Percentiles rank a stretch among this genome's conserved stretches.
Conservation (phyloP, 202 grass and related monocot genomes). For the Cymbopogon flexuosus region DNA sequence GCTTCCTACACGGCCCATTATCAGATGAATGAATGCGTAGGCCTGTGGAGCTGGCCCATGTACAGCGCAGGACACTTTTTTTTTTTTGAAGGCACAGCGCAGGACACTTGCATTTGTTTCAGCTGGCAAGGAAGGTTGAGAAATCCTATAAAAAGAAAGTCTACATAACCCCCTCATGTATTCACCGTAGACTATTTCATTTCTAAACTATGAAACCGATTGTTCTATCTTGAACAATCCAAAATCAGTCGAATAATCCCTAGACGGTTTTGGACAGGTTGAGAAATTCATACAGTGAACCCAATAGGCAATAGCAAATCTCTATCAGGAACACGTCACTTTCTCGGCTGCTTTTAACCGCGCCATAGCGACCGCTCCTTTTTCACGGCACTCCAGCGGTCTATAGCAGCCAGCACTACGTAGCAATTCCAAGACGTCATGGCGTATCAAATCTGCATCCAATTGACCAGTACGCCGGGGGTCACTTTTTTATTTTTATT, state of each 20-base stretch:
- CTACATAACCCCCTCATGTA: too few relatives aligned
- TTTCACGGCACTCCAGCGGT: not conserved
- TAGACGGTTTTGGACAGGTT: too few relatives aligned
- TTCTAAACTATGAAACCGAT: too few relatives aligned
- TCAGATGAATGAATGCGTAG: not conserved
- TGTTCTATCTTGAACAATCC: too few relatives aligned
- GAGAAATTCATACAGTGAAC: not conserved
- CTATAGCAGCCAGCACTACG: not conserved
- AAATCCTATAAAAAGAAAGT: not conserved
- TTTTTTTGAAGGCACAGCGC: too few relatives aligned
- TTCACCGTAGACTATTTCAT: too few relatives aligned
- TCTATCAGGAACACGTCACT: conserved; percentile 7
- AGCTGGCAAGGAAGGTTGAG: too few relatives aligned
- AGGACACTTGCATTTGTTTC: too few relatives aligned
- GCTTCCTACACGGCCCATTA: not conserved
- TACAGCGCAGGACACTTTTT: too few relatives aligned
- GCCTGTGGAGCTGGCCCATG: not conserved
- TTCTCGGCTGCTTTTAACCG: conserved; percentile 25
- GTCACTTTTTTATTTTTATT: too few relatives aligned
- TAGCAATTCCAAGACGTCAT: not conserved
- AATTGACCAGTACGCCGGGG: not conserved
- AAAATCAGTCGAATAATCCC: too few relatives aligned
- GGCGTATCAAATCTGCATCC: not conserved
- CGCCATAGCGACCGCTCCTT: conserved; percentile 6
- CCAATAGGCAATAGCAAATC: not conserved